Evolutionary conservation across 371 early-diverging fungal genomes (phyloP).

Genomic region (Haplosporangium sp.): DNA sequence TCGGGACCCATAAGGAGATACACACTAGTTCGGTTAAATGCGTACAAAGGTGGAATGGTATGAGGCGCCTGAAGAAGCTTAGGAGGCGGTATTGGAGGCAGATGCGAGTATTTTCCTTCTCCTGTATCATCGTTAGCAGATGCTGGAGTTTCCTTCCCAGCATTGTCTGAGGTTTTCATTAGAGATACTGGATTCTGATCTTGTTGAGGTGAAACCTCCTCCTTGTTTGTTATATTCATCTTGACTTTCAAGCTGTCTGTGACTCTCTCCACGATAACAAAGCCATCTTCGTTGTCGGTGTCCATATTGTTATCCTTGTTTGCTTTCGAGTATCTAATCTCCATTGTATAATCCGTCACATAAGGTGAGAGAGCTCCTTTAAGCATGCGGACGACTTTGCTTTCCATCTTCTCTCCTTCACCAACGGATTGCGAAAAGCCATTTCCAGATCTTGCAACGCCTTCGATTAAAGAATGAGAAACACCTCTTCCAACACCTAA

Average conservation of each 20-base stretch:
- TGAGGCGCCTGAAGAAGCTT: conserved; percentile 57
- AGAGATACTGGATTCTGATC: conserved; percentile 32
- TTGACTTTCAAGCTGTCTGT: conserved; percentile 13
- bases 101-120: conserved; percentile 10
- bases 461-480: conserved; percentile 61
- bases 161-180: conserved; percentile 15
- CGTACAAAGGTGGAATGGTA: conserved; percentile 56
- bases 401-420: conserved; percentile 59
- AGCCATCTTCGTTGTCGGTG: conserved; percentile 14
- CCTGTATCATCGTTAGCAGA: conserved; percentile 1
- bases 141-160: conserved; percentile 5
- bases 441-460: conserved; percentile 57
- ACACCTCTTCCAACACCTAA: conserved; percentile 61
- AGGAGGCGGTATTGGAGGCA: conserved; percentile 15
- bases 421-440: conserved; percentile 62
- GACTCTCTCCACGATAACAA: conserved; percentile 25
- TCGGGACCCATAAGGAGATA: conserved; percentile 54
- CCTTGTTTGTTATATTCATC: conserved; percentile 1
- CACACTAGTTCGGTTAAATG: conserved; percentile 56
- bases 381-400: conserved; percentile 60
- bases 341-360: conserved; percentile 55
- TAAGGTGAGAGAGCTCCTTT: conserved; percentile 60
- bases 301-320: conserved; percentile 2
- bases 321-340: conserved; percentile 30
- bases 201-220: neutral